Evolutionary conservation across 1,284 basidiomycete species (phyloP).

Genomic region (Melampsora americana): DNA sequence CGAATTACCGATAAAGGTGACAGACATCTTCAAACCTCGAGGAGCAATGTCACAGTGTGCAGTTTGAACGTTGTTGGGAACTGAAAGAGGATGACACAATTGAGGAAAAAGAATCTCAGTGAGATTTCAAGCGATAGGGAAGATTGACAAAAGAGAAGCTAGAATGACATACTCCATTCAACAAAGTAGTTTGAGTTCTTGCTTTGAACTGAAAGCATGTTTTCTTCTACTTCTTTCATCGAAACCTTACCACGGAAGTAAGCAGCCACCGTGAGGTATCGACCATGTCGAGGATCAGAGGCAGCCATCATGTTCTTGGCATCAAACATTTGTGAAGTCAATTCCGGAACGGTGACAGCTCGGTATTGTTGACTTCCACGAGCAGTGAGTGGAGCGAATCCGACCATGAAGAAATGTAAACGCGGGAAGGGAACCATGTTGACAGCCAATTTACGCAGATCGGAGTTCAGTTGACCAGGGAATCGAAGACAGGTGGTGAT

Average conservation of each 20-base stretch:
- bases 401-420: slow-evolving; percentile 75
- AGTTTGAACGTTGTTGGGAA: slow-evolving; percentile 72
- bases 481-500: slow-evolving; percentile 85
- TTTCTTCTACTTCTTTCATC: slow-evolving; percentile 98
- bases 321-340: slow-evolving; percentile 71
- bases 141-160: slow-evolving; percentile 48
- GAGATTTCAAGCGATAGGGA: slow-evolving; percentile 57
- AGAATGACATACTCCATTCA: slow-evolving; percentile 57
- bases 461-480: slow-evolving; percentile 70
- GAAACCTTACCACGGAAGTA: slow-evolving; percentile 98
- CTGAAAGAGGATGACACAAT: slow-evolving; percentile 74
- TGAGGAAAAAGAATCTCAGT: slow-evolving; percentile 72
- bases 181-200: slow-evolving; percentile 98
- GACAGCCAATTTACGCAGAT: slow-evolving; percentile 86
- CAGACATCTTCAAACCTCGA: slow-evolving; percentile 59
- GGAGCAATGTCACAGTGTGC: slow-evolving; percentile 45
- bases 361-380: slow-evolving; percentile 53
- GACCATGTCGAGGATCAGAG: slow-evolving; percentile 78
- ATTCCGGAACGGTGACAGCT: slow-evolving; percentile 63
- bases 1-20: slow-evolving; percentile 75
- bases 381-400: slow-evolving; percentile 50
- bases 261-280: slow-evolving; percentile 81
- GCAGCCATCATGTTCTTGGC: slow-evolving; percentile 93
- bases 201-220: slow-evolving; percentile 83
- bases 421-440: slow-evolving; percentile 92